Evolutionary conservation across 192 early-diverging fungal genomes (phyloP), one percentile per base, ranked within the genome.

Genomic region (Kappamyces sp.): DNA sequence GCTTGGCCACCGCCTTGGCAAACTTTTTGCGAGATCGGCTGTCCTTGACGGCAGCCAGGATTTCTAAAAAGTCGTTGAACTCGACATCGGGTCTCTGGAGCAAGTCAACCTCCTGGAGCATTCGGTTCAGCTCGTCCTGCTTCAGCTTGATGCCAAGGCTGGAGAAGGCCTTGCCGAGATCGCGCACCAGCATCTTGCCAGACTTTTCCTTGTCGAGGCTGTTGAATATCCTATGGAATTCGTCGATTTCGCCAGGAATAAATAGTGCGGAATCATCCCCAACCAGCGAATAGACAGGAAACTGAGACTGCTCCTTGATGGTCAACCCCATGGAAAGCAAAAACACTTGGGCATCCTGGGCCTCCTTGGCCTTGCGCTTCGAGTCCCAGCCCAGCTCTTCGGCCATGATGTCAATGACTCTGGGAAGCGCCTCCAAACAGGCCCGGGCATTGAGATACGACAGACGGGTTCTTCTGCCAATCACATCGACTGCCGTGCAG

Each of bases 371-470:
- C 71, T 88, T 80, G 47, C 88, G 80, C 33, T 71, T 73, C 1
- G 72, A 51, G 58, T 71, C 59, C 95, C 95, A 98, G 36, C 71
- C 63, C 15, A 98, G 84, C 69, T 98, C 95, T 39, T 80, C 73
- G 0, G 85, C 74, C 95, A 98, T 94, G 57, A 98, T 93, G 55
- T 90, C 89, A 42, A 94, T 82, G 6, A 98, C 86, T 38, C 76
- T 74, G 5, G 93, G 93, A 13, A 98, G 73, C 2, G 89, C 76
- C 53, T 94, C 90, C 53, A 85, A 76, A 33, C 92, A 87, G 7
- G 93, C 93, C 65, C 90, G 88, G 15, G 91, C 89, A 70, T 96
- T 90, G 43, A 98, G 81, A 82, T 96, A 96, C 1, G 92, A 90
- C 36, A 98, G 75, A 5, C 95, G 86, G 46, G 85, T 84, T 48